These are phyloP conservation scores for Lasiosphaeria ovina DNA, from an alignment of 495 filamentous ascomycete genomes.

Conservation along the genomic window DNA sequence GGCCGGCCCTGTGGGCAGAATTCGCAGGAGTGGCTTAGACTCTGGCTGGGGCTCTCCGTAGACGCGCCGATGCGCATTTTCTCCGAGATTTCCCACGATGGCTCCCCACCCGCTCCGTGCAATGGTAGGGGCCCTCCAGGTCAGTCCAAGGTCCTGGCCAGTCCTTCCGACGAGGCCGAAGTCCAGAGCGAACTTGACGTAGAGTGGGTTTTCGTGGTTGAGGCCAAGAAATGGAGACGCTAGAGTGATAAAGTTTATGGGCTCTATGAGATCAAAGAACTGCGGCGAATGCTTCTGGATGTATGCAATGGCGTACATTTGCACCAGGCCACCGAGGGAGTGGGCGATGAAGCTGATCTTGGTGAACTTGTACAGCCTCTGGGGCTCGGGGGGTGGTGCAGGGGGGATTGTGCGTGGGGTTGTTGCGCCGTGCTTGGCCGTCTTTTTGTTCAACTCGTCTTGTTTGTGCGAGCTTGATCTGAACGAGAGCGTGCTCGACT, in stretches of 20 bases:
- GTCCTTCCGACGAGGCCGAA: conserved; percentile 93
- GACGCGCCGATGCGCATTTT: conserved; percentile 60
- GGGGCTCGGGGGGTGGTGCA: conserved; percentile 30
- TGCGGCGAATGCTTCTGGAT: conserved; percentile 92
- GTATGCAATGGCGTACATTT: conserved; percentile 95
- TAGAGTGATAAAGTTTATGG: conserved; percentile 90
- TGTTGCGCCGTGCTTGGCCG: conserved; percentile 56
- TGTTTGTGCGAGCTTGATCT: conserved; percentile 28
- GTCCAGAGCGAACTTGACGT: conserved; percentile 95
- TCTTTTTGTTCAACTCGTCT: conserved; percentile 32
- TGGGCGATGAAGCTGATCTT: conserved; percentile 96
- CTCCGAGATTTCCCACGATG: conserved; percentile 73
- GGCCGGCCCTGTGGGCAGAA: conserved; percentile 89
- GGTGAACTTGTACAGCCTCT: conserved; percentile 78
- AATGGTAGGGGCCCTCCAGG: conserved; percentile 84
- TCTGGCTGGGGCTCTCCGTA: conserved; percentile 67
- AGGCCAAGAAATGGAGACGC: conserved; percentile 89
- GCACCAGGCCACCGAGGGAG: conserved; percentile 85
- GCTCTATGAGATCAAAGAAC: conserved; percentile 84
- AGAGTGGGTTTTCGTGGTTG: conserved; percentile 95
- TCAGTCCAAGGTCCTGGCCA: conserved; percentile 90
- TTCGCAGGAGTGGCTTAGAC: conserved; percentile 85
- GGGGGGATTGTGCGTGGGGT: conserved; percentile 46
- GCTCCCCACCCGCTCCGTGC: conserved; percentile 85
- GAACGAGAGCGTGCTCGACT: conserved; percentile 39